Evolutionary conservation across 257 asterid genomes (phyloP).

Genomic region (Ilex aquifolium): DNA sequence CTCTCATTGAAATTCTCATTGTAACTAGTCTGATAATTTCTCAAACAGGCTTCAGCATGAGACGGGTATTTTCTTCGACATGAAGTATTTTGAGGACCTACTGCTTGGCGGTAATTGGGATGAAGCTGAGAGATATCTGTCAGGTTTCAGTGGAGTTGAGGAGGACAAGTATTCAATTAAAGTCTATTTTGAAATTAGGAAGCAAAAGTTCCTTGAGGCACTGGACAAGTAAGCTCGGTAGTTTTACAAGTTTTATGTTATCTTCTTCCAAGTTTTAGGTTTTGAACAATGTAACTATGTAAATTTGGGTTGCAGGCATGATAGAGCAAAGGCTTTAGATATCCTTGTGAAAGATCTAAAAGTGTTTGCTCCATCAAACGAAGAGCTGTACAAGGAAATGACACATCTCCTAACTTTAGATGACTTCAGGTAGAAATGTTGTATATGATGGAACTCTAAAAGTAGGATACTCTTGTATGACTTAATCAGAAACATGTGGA

Average conservation of each 20-base stretch:
- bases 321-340: conserved; percentile 42
- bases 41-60: conserved; percentile 67
- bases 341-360: conserved; percentile 65
- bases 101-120: conserved; percentile 49
- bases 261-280: not conserved
- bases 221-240: conserved; percentile 47
- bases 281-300: not conserved
- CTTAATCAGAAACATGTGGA: conserved; percentile 12
- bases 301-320: conserved; percentile 35
- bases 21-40: not conserved
- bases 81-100: conserved; percentile 51
- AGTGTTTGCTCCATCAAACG: conserved; percentile 46
- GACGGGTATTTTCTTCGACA: conserved; percentile 55
- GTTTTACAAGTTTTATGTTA: conserved; percentile 3
- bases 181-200: conserved; percentile 67
- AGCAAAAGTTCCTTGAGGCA: conserved; percentile 79
- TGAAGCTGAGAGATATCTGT: conserved; percentile 53
- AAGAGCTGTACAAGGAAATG: conserved; percentile 56
- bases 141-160: conserved; percentile 41
- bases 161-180: conserved; percentile 52
- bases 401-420: conserved; percentile 50
- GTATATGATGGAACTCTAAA: not conserved
- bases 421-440: conserved; percentile 51
- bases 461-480: not conserved
- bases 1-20: not conserved